Conservation (phyloP, 2,329 filamentous ascomycete genomes). For the Thermothelomyces thermophilus region DNA sequence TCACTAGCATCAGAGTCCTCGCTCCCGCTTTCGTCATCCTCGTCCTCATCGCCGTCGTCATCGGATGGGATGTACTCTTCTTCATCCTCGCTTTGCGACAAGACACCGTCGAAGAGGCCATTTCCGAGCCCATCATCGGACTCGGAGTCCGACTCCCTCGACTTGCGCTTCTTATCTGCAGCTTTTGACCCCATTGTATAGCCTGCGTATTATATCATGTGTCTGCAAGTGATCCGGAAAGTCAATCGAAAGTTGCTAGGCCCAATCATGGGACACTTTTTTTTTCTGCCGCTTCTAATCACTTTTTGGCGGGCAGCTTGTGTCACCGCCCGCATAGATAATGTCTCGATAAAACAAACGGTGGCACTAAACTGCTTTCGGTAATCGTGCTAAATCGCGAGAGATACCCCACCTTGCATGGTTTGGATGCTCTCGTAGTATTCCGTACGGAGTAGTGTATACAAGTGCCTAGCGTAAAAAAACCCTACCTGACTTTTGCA, state of each 20-base stretch:
- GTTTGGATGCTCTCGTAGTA: no score
- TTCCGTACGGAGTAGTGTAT: no score
- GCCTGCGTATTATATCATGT: constrained; percentile 7
- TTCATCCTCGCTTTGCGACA: constrained; percentile 52
- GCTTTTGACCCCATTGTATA: constrained; percentile 36
- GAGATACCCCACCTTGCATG: background rate
- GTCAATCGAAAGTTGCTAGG: constrained; percentile 17
- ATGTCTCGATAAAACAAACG: background rate
- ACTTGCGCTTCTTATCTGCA: constrained; percentile 57
- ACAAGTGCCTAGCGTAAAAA: no score
- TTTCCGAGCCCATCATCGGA: constrained; percentile 57
- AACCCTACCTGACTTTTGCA: no score
- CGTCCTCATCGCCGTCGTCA: constrained; percentile 36
- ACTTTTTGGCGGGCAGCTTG: constrained; percentile 19
- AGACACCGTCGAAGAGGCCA: constrained; percentile 48
- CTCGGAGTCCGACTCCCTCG: constrained; percentile 47
- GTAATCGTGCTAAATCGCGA: background rate
- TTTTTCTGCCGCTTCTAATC: constrained; percentile 23
- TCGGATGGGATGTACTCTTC: constrained; percentile 47
- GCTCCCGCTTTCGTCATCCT: constrained; percentile 37
- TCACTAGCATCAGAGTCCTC: constrained; percentile 29
- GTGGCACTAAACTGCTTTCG: background rate
- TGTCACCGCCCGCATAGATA: constrained; percentile 19
- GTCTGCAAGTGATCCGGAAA: background rate
- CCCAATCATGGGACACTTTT: constrained; percentile 18